Base-by-base conservation (phyloP, 352 stramenopile species). In the Globisporangium cylindrosporum region DNA sequence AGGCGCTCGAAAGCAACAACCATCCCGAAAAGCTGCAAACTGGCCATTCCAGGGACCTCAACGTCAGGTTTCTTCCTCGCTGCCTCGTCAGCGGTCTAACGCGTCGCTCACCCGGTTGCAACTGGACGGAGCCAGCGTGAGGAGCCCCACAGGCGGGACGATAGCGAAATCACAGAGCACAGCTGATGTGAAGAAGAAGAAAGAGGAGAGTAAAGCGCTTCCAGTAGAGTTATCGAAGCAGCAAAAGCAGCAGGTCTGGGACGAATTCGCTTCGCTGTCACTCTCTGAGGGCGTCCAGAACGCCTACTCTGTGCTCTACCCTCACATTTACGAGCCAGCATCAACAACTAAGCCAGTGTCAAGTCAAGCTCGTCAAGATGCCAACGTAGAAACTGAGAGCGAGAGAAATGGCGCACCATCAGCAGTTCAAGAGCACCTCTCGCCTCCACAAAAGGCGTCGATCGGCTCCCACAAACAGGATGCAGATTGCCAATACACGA, bases 241-340 rank as follows among this genome's bases (percentile, higher is more conserved):
- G 14, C 74, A 81, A 25, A 79, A 79, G 57, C 58, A 79, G 34
- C 57, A 51, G 6, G 63, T 89, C 0, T 92, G 83, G 83, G 66
- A 67, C 10, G 68, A 85, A 1, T 92, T 89, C 57, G 59, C 72
- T 3, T 41, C 62, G 0, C 51, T 68, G 4, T 72, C 78, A 7
- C 69, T 88, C 18, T 84, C 76, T 5, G 62, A 70, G 9, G 67
- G 61, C n/a, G 73, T 88, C 3, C 80, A 82, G n/a, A 80, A 90
- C 20, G 81, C 83, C 6, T 92, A 92, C 61, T 70, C 81, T 0
- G 75, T 78, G 41, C 48, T 92, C 9, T 89, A 92, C 62, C 81
- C 81, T 0, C 69, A 77, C 41, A 73, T 77, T 38, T 90, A 90
- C 65, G 60, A 15, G 46, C 10, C 27, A 41, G 10, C 25, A 32